These are phyloP conservation scores for Fusarium neocosmosporiellum DNA, from an alignment of 2,329 filamentous ascomycete species.

Conservation along the genomic window DNA sequence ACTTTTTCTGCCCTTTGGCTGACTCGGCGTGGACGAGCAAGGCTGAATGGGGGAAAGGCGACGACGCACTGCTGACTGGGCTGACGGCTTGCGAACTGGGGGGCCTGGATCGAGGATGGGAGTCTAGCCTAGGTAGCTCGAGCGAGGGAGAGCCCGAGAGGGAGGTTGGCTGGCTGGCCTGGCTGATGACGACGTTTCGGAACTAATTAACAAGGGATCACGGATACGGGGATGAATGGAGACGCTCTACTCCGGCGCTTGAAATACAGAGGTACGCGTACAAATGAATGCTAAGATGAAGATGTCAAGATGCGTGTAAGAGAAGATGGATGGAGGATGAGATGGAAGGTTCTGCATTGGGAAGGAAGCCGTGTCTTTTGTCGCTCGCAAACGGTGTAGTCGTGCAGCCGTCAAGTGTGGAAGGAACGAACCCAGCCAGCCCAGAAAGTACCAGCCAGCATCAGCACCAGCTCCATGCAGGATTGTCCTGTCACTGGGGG, in stretches of 20 bases:
- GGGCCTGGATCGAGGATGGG: slow-evolving; percentile 28
- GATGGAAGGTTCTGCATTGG: background rate
- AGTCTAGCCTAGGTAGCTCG: slow-evolving; percentile 35
- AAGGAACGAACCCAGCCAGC: background rate
- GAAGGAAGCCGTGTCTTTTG: background rate
- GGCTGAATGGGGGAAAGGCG: slow-evolving; percentile 37
- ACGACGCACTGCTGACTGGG: slow-evolving; percentile 29
- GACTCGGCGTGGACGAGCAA: slow-evolving; percentile 30
- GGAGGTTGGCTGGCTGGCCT: slow-evolving; percentile 30
- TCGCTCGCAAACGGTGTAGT: background rate
- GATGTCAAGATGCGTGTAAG: background rate
- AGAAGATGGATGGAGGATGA: background rate
- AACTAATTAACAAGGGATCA: slow-evolving; percentile 30
- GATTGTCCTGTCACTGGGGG: background rate
- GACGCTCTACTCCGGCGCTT: background rate
- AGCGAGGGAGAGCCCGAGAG: slow-evolving; percentile 16
- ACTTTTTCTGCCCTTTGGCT: slow-evolving; percentile 36
- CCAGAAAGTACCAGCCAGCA: background rate
- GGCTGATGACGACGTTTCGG: slow-evolving; percentile 22
- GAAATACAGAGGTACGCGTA: background rate
- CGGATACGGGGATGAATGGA: background rate
- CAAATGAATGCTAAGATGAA: background rate
- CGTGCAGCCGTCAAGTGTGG: background rate
- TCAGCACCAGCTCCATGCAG: background rate
- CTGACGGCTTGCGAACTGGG: slow-evolving; percentile 30